Conservation (phyloP, 495 filamentous ascomycete species). For the Annulohypoxylon maeteangense region DNA sequence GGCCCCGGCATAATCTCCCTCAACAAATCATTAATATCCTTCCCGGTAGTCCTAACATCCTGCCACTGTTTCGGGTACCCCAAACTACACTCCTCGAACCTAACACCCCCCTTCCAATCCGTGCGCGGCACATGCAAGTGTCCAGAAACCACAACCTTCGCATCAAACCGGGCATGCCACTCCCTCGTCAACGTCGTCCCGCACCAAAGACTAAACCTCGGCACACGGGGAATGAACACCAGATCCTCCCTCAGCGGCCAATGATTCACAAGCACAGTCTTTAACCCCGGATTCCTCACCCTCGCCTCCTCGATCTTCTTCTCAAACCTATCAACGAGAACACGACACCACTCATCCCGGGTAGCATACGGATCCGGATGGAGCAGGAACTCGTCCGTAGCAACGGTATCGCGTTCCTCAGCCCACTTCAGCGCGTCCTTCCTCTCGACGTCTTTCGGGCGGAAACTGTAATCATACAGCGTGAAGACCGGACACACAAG, state of each 20-base stretch:
- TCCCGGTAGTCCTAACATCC: conserved; percentile 40
- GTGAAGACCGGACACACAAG: conserved; percentile 49
- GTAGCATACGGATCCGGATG: conserved; percentile 47
- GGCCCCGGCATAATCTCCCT: conserved; percentile 50
- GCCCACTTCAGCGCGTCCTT: conserved; percentile 47
- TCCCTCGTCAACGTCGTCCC: conserved; percentile 49
- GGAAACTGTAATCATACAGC: conserved; percentile 53
- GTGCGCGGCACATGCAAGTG: conserved; percentile 50
- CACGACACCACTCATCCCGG: conserved; percentile 47
- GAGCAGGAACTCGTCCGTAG: conserved; percentile 50
- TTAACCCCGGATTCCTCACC: conserved; percentile 17
- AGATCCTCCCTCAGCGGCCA: conserved; percentile 52
- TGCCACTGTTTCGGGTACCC: conserved; percentile 51
- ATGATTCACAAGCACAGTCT: conserved; percentile 47
- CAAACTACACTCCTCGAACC: conserved; percentile 50
- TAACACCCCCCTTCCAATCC: conserved; percentile 49
- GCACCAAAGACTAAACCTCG: conserved; percentile 51
- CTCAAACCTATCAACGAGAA: conserved; percentile 38
- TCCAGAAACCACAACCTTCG: conserved; percentile 48
- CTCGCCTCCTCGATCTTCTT: conserved; percentile 24
- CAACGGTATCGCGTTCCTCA: conserved; percentile 46
- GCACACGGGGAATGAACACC: conserved; percentile 47
- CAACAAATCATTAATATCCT: conserved; percentile 45
- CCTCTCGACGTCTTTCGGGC: conserved; percentile 42
- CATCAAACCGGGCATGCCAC: conserved; percentile 47